A percentile compares a stretch with the other conserved stretches of the same genome.
These are phyloP conservation scores for Ceratobasidium sp. DNA, from an alignment of 1,284 basidiomycete genomes.

Conservation along the genomic window DNA sequence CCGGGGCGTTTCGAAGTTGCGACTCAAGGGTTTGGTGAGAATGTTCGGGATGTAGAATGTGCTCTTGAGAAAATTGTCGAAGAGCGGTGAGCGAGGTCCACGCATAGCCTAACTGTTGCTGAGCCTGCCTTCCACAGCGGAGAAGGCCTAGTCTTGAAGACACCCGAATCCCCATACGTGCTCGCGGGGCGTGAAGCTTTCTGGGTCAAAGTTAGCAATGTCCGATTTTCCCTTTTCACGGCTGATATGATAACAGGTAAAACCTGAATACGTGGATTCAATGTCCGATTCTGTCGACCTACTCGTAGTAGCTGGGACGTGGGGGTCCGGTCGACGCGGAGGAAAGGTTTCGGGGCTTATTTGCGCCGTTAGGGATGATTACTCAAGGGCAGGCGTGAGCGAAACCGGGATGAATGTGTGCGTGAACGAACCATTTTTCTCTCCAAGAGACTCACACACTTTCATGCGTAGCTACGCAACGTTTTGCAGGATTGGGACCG, in stretches of 20 bases:
- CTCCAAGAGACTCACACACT: not conserved
- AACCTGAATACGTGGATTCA: constrained; percentile 94
- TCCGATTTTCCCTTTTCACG: not conserved
- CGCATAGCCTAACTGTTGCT: constrained; percentile 10
- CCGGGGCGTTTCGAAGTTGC: constrained; percentile 83
- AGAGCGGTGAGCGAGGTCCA: constrained; percentile 56
- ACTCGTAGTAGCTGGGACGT: constrained; percentile 85
- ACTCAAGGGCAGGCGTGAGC: constrained; percentile 57
- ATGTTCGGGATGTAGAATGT: constrained; percentile 79
- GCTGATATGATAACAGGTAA: constrained; percentile 63
- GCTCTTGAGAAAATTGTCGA: constrained; percentile 86
- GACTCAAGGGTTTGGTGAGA: constrained; percentile 74
- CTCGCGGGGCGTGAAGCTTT: constrained; percentile 86
- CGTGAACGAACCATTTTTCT: not conserved
- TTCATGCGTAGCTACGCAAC: constrained; percentile 68
- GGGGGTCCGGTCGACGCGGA: constrained; percentile 75
- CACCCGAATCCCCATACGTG: constrained; percentile 79
- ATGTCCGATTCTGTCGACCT: constrained; percentile 91
- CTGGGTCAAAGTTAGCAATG: constrained; percentile 81
- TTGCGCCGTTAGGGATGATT: constrained; percentile 80
- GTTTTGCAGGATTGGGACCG: constrained; percentile 88
- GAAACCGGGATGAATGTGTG: constrained; percentile 64
- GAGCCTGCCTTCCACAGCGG: constrained; percentile 62
- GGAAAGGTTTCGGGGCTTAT: constrained; percentile 84
- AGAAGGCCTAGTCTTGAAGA: constrained; percentile 92